These are phyloP conservation scores for Mortierella hygrophila DNA, from an alignment of 192 early-diverging fungal genomes.

Conservation along the genomic window DNA sequence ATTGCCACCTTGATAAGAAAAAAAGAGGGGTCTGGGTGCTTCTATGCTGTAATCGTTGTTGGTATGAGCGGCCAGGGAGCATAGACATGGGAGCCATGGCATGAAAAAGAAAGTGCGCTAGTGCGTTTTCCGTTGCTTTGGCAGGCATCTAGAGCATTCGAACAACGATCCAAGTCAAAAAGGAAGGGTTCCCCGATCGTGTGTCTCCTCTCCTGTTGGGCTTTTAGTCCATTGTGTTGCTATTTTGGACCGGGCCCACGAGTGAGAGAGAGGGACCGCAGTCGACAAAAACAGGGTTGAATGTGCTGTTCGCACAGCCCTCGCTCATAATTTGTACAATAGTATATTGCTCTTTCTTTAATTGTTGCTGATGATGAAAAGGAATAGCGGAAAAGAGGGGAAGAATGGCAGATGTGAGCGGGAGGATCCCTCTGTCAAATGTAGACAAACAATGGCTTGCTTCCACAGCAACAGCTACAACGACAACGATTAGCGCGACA, in stretches of 20 bases:
- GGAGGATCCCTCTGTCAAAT: not conserved
- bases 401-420: not conserved
- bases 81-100: not conserved
- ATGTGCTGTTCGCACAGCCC: constrained; percentile 3
- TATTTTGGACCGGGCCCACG: not conserved
- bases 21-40: not conserved
- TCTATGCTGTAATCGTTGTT: not conserved
- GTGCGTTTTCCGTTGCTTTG: not conserved
- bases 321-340: not conserved
- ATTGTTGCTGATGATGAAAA: not conserved
- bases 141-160: not conserved
- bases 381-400: not conserved
- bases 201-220: no score
- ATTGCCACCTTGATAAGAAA: not conserved
- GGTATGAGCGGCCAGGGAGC: not conserved
- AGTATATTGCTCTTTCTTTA: not conserved
- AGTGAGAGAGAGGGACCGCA: not conserved
- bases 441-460: no score
- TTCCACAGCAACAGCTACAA: no score
- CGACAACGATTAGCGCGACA: no score
- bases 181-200: not conserved
- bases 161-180: not conserved
- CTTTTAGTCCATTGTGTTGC: not conserved
- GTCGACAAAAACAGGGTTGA: not conserved
- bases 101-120: not conserved